Base-by-base conservation (phyloP, 495 filamentous ascomycete genomes). In the Xylaria grammica region DNA sequence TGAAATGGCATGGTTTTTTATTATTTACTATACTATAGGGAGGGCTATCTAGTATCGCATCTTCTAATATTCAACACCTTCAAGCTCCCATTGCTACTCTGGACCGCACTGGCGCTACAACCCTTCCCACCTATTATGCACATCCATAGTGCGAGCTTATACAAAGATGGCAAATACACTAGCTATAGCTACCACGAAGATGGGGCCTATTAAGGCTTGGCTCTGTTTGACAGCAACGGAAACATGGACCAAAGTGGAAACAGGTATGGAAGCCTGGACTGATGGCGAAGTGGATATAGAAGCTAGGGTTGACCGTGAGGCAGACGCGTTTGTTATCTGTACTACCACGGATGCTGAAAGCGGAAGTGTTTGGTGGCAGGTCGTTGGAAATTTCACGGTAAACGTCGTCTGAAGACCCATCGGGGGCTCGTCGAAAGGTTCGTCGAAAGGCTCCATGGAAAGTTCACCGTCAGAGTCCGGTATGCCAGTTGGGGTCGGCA, bases 191-290 rank as follows among this genome's bases (percentile, higher is more conserved):
- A 53, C 19, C 30, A 67, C 46, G 6, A 26, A 19, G 46, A 67
- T 60, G 3, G 24, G 32, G 20, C 57, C 46, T 32, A 36, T 34
- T 15, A 58, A 30, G 50, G 11, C 40, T 53, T 42, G 60, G 42
- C 42, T 65, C 30, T 40, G 24, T 10, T 34, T 8, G 11, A 20
- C 27, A 11, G 65, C 69, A 22, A 55, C 53, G n/a, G 69, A 70
- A 32, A 72, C 55, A 17, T 70, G 62, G 7, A 70, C 57, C 5
- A 65, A 7, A 24, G 69, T 24, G 34, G 27, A 48, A 22, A 15
- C n/a, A 9, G 51, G 27, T 20, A 59, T 59, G 24, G 54, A 7
- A 22, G 53, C 58, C n/a, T 53, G 15, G 20, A 62, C 67, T 9
- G 66, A 29, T 30, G 22, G 13, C 44, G 62, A 58, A 44, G 50